Evolutionary conservation across 768 basidiomycete genomes (phyloP), one percentile per base, ranked within the genome.

Genomic region (Trametes maxima): DNA sequence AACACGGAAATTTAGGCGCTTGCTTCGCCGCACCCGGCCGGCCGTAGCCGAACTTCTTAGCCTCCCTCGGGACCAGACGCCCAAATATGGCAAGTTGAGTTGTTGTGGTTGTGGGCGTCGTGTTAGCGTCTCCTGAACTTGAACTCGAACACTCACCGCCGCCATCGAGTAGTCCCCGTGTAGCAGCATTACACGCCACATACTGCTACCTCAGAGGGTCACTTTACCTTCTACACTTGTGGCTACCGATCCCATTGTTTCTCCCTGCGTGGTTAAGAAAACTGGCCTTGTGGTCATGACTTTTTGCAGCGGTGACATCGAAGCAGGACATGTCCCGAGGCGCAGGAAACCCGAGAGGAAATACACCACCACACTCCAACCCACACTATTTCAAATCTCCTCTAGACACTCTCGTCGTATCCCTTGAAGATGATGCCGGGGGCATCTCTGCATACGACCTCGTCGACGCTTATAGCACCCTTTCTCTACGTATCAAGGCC

Each of bases 381-480:
- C 47, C n/a, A 13, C 3, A 35, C 14, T 51, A 59, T 45, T 51
- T 86, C 39, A 71, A 68, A 22, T 81, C 84, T 1, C 75, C 81
- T 44, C 64, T 85, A 16, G 72, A 77, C 46, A 82, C 80, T 12
- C 76, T 88, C 40, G 54, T 77, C 10, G 78, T 79, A 60, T 83
- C 85, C 3, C 64, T 78, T 24, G 69, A 74, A n/a, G 75, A 79
- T 24, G 68, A 70, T 7, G 63, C 57, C 40, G 70, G 75, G 37
- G 67, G 70, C 35, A 71, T 82, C n/a, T 76, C 80, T 0, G 58
- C 75, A 25, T 83, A 85, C 65, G 85, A 86, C 70, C 72, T 89
- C 60, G 73, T 80, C 42, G 86, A 90, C 68, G 85, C 88, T 12
- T 89, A 89, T 66, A 76, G 73, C 63, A 75, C 78, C 0, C 75